Base-by-base conservation (phyloP, 75 land plant species). In the Selaginella tamariscina region DNA sequence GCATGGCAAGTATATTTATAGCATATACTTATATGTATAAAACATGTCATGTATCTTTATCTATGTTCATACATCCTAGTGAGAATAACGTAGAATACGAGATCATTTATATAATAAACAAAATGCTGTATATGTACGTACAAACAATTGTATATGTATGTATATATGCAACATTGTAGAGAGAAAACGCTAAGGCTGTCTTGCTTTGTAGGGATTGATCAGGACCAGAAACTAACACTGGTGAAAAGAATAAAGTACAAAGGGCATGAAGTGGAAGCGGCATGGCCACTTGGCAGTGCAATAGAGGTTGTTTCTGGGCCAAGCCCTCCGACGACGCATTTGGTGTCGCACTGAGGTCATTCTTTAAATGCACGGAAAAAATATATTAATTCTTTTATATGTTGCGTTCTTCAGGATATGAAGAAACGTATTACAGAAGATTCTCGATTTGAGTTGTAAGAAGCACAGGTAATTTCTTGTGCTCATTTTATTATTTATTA, bases 261-360 rank as follows among this genome's bases (percentile, higher is more conserved):
- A 20, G 75, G 83, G 29, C 62, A 72, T 2, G 64, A 49, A 23
- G 88, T 90, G 33, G 98, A 89, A 74, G 96, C 98, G 22, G 98
- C 98, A 24, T 94, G 98, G 98, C 96, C 98, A 23, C 74, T 94
- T 63, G 96, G 98, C 5, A 86, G 83, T 74, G 98, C 98, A 30
- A 85, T 94, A 32, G 96, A 89, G 66, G 83, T 76, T 26, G 76
- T 82, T 15, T 91, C 97, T 15, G 65, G 49, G 15, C 49, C 5
- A 5, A 39, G 49, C 49, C 15, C 49, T 15, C 15, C 49, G 49
- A 39, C 49, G n/a, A n/a, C n/a, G n/a, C n/a, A n/a, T n/a, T n/a
- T n/a, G n/a, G n/a, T n/a, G n/a, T n/a, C n/a, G n/a, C n/a, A n/a
- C n/a, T n/a, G n/a, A n/a, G n/a, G n/a, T 39, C 49, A 39, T 39